Conservation (phyloP, 1,284 basidiomycete genomes). For the Ganoderma leucocontextum region DNA sequence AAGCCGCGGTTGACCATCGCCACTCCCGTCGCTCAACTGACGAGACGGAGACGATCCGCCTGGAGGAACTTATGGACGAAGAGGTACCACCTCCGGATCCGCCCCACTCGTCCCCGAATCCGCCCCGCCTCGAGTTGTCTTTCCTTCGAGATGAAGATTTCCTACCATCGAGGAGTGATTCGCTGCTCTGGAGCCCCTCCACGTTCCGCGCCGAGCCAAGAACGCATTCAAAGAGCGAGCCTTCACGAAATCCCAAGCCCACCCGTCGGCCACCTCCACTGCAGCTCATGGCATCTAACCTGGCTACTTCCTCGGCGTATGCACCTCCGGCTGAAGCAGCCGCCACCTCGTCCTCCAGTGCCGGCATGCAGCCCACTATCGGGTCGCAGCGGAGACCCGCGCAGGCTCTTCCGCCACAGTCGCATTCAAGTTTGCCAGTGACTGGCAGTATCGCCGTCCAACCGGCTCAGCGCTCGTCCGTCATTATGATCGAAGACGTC, state of each 20-base stretch:
- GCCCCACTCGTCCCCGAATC: not conserved
- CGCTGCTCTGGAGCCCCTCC: not conserved
- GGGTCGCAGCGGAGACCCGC: constrained; percentile 11
- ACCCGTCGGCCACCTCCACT: constrained; percentile 12
- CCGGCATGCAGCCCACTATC: not conserved
- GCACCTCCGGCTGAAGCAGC: constrained; percentile 2
- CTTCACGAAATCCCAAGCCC: not conserved
- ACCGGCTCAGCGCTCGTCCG: not conserved
- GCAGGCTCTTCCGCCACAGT: not conserved
- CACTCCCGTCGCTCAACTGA: constrained; percentile 19
- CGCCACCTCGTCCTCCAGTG: not conserved
- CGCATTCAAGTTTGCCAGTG: not conserved
- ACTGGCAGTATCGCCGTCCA: not conserved
- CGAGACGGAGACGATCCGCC: constrained; percentile 25
- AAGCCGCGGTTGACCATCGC: constrained; percentile 18
- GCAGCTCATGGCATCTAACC: not conserved
- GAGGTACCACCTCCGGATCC: not conserved
- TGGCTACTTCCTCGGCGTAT: constrained; percentile 1
- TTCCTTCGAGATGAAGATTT: not conserved
- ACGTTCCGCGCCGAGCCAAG: not conserved
- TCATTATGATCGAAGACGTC: constrained; percentile 1
- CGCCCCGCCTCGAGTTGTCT: not conserved
- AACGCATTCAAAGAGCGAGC: not conserved
- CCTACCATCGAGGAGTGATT: constrained; percentile 5
- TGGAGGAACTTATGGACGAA: constrained; percentile 17